phyloP scores from a whole-genome alignment of 2,329 filamentous ascomycete genomes.

The Lachnellula hyalina region DNA sequence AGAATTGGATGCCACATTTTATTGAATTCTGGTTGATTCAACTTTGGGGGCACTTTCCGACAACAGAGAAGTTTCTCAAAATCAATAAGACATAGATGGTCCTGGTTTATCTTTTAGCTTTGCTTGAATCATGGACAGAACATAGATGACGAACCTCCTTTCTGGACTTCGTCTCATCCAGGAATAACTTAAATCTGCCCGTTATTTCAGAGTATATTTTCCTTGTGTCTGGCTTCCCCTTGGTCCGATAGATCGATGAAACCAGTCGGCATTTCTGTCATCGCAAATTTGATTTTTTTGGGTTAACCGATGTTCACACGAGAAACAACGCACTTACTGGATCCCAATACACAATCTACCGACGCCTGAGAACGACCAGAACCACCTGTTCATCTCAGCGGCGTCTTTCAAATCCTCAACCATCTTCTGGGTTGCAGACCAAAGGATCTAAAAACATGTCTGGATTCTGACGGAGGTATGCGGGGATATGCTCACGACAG shows the following conservation, averaged over 20 bases:
- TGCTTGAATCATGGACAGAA: background rate
- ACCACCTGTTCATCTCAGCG: slow-evolving; percentile 41
- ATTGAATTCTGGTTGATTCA: no score
- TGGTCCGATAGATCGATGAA: slow-evolving; percentile 40
- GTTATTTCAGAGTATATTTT: slow-evolving; percentile 35
- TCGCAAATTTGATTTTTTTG: slow-evolving; percentile 35
- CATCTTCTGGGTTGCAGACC: slow-evolving; percentile 47
- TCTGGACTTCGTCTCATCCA: background rate
- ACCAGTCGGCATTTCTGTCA: slow-evolving; percentile 47
- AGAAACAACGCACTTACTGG: slow-evolving; percentile 18
- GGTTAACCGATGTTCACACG: background rate
- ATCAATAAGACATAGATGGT: background rate
- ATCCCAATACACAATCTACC: slow-evolving; percentile 60
- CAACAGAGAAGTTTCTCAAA: background rate
- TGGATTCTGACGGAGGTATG: slow-evolving; percentile 50
- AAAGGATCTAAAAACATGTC: slow-evolving; percentile 43
- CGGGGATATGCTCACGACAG: slow-evolving; percentile 45
- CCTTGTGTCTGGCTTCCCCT: slow-evolving; percentile 27
- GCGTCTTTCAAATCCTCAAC: slow-evolving; percentile 37
- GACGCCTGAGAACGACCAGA: slow-evolving; percentile 63
- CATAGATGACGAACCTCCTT: background rate
- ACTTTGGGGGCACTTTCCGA: no score
- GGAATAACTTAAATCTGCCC: slow-evolving; percentile 22
- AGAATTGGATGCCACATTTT: no score
- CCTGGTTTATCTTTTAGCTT: background rate